Conservation (phyloP, 2,329 filamentous ascomycete genomes). For the Neopestalotiopsis sp. region DNA sequence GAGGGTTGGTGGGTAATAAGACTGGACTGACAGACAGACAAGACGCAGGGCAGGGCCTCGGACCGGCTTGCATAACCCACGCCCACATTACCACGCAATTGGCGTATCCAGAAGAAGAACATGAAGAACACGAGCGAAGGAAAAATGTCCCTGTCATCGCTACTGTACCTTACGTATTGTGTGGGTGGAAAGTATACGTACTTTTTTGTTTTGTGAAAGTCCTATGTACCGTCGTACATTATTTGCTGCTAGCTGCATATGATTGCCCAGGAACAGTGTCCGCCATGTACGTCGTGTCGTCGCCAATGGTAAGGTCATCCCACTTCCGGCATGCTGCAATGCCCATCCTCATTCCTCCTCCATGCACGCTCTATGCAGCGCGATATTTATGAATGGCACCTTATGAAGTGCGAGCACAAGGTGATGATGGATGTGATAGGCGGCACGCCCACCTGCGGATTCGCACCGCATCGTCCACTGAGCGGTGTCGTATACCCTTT, state of each 20-base stretch:
- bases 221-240: constrained; percentile 3
- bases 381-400: constrained; percentile 17
- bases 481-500: constrained; percentile 13
- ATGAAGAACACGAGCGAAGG: not conserved
- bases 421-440: constrained; percentile 16
- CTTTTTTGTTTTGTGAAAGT: not conserved
- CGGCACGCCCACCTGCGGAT: not conserved
- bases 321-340: constrained; percentile 14
- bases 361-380: constrained; percentile 12
- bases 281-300: not conserved
- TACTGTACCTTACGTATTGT: not conserved
- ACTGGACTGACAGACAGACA: not conserved
- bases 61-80: constrained; percentile 18
- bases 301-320: constrained; percentile 6
- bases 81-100: not conserved
- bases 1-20: not conserved
- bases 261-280: constrained; percentile 7
- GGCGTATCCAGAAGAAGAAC: constrained; percentile 2
- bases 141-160: not conserved
- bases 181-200: not conserved
- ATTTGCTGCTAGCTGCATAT: constrained; percentile 1
- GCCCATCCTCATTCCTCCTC: constrained; percentile 16
- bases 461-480: constrained; percentile 6
- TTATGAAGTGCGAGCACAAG: constrained; percentile 11
- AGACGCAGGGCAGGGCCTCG: not conserved